phyloP scores from a whole-genome alignment of 2,329 filamentous ascomycete species.

The Pestalotiopsis fici region DNA sequence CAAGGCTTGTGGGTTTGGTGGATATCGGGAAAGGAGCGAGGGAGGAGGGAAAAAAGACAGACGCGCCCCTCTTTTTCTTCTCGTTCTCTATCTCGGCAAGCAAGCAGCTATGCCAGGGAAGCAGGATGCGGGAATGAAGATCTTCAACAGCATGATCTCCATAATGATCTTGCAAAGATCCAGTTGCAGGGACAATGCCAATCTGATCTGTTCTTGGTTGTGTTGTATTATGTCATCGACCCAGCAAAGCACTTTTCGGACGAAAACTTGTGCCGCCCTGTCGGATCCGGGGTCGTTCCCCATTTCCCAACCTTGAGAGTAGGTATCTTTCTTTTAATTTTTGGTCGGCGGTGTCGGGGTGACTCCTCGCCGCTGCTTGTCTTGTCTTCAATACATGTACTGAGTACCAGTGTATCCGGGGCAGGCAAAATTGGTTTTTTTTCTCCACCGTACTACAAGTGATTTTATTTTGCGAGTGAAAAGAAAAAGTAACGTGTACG shows the following conservation, averaged over 20 bases:
- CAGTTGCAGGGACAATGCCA: neutral
- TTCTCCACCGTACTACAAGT: no score
- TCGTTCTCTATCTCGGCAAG: neutral
- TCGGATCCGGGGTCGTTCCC: neutral
- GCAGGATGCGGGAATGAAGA: constrained; percentile 6
- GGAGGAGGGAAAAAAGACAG: neutral
- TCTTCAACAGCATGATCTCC: constrained; percentile 6
- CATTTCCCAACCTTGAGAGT: neutral
- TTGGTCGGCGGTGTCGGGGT: neutral
- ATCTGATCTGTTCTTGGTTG: neutral
- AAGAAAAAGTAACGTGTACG: no score
- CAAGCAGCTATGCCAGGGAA: neutral
- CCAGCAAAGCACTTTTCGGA: neutral
- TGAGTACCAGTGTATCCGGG: no score
- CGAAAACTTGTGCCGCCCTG: constrained; percentile 1
- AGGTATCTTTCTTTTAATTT: neutral
- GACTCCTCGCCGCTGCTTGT: neutral
- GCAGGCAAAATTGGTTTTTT: no score
- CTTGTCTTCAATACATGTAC: neutral
- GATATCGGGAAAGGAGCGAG: neutral
- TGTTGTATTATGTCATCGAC: constrained; percentile 9
- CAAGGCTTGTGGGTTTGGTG: no score
- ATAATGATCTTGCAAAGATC: neutral
- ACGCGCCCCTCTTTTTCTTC: neutral
- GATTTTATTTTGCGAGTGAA: no score